Evolutionary conservation across 140 eudicot genomes (phyloP).

Genomic region (Erigeron philadelphicus): DNA sequence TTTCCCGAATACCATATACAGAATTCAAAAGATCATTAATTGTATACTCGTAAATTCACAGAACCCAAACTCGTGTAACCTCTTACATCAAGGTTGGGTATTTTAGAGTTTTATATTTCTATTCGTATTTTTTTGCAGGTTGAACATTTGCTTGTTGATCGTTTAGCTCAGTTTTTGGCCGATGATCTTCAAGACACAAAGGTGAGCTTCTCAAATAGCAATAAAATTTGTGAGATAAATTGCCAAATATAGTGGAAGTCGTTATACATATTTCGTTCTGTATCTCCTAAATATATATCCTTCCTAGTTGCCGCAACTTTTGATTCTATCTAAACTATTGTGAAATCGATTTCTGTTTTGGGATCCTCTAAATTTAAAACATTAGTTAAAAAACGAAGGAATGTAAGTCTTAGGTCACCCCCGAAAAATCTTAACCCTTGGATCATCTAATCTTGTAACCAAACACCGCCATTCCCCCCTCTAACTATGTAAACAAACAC

Average conservation of each 20-base stretch:
- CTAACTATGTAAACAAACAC: no score
- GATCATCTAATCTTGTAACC: no score
- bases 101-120: neutral
- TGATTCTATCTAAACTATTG: neutral
- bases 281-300: neutral
- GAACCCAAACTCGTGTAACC: neutral
- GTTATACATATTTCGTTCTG: neutral
- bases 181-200: conserved; percentile 86
- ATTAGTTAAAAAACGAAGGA: no score
- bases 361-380: no score
- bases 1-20: neutral
- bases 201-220: conserved; percentile 37
- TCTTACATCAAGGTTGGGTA: neutral
- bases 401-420: no score
- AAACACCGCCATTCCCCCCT: no score
- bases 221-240: neutral
- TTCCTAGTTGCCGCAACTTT: neutral
- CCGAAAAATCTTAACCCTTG: no score
- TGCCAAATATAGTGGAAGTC: neutral
- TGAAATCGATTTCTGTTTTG: no score
- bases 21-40: neutral
- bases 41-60: neutral
- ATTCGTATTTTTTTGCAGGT: conserved; percentile 51
- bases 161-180: conserved; percentile 67
- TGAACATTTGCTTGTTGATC: conserved; percentile 90